Evolutionary conservation across 2,329 filamentous ascomycete species (phyloP), one percentile per base, ranked within the genome.

Genomic region (Cyphellophora attinorum): DNA sequence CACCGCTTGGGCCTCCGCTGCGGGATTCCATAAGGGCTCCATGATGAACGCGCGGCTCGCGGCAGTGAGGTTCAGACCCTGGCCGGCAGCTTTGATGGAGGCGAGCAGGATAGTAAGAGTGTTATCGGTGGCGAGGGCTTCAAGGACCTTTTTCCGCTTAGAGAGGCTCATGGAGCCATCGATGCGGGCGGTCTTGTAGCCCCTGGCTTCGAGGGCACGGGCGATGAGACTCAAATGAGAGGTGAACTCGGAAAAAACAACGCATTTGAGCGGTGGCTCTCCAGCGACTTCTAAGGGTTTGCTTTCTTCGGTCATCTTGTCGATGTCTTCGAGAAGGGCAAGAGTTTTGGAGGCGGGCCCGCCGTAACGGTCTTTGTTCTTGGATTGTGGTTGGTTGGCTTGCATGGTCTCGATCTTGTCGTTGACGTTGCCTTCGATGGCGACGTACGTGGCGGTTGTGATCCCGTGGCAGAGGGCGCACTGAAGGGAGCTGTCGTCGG

Each of bases 11-110:
- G 86, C 84, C 58, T 98, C 89, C 0, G 88, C 85, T 0, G 86
- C 88, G 0, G 91, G 91, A 52, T 98, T 98, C 64, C 89, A 98
- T 54, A 95, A 88, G 4, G 91, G 91, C 56, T 98, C 91, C 89
- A 98, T 96, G 50, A 96, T 82, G 56, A 91, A 96, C 11, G 93
- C 89, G 36, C 75, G 81, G 54, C 79, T 91, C 19, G 81, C 89
- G 0, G 83, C 70, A 0, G 88, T 95, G 35, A 96, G 65, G 53
- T 96, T 96, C 25, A 96, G 76, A 11, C 89, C 89, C 11, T 95
- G 73, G 12, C 91, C 89, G 44, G 89, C 91, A 0, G 89, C 89
- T 53, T 80, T 85, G 58, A 95, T 93, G 6, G 85, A 94, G 11
- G 94, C 85, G 6, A 96, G 73, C 33, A 96, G 86, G 34, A 94